Conservation (phyloP, 2,329 filamentous ascomycete species). For the Scortechinia acanthostroma region DNA sequence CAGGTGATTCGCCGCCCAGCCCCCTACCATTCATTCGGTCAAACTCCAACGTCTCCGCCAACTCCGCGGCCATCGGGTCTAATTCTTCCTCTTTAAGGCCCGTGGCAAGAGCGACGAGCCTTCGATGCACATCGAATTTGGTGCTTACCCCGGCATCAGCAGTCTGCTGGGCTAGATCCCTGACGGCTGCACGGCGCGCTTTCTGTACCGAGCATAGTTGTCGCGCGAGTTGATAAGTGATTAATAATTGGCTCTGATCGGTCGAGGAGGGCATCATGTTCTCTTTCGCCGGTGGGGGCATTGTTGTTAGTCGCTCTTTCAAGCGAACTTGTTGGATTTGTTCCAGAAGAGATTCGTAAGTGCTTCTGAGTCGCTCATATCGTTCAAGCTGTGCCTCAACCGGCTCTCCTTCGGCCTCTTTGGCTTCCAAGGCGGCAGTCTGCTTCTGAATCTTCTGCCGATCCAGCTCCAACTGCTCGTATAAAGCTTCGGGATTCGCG, state of each 20-base stretch:
- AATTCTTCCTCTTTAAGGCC: constrained; percentile 34
- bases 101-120: constrained; percentile 33
- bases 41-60: constrained; percentile 32
- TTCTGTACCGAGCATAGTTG: constrained; percentile 21
- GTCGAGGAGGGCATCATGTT: neutral
- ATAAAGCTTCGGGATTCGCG: constrained; percentile 27
- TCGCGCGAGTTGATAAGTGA: constrained; percentile 7
- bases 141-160: constrained; percentile 32
- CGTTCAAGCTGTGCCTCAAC: constrained; percentile 24
- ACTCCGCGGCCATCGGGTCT: constrained; percentile 32
- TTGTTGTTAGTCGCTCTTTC: constrained; percentile 13
- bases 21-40: constrained; percentile 26
- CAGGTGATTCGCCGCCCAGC: constrained; percentile 14
- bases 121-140: constrained; percentile 33
- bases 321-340: constrained; percentile 27
- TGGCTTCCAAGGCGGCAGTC: constrained; percentile 14
- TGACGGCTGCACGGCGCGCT: constrained; percentile 20
- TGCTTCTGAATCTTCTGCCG: constrained; percentile 30
- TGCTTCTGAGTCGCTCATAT: constrained; percentile 21
- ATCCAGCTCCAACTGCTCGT: constrained; percentile 30
- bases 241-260: neutral
- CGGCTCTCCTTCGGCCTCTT: constrained; percentile 16
- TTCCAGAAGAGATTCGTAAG: constrained; percentile 31
- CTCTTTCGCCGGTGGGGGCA: neutral
- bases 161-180: constrained; percentile 29